A percentile compares a stretch with the other conserved stretches of the same genome.
Evolutionary conservation across 208 protist genomes (phyloP).

Genomic region (Leishmania tarentolae): DNA sequence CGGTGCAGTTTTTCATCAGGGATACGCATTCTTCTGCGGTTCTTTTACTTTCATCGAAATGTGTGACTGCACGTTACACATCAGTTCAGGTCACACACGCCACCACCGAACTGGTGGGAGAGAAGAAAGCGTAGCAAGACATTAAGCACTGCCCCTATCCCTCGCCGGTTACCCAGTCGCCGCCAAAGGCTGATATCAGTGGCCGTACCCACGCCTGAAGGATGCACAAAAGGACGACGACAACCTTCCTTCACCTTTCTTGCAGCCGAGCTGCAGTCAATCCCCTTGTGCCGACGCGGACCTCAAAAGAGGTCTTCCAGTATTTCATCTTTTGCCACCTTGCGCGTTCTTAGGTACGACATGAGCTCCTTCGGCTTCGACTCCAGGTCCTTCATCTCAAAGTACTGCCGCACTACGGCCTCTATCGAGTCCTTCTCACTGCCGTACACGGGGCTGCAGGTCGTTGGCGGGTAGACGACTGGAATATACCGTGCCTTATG

Average conservation of each 20-base stretch:
- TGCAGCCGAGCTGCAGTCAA: too few relatives aligned
- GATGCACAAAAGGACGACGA: neutral
- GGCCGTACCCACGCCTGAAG: neutral
- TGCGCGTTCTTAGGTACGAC: slow-evolving; percentile 64
- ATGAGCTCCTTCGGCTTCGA: slow-evolving; percentile 42
- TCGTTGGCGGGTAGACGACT: slow-evolving; percentile 68
- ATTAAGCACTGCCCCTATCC: neutral
- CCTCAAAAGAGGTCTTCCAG: slow-evolving; percentile 87
- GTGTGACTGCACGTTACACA: neutral
- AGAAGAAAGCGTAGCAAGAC: neutral
- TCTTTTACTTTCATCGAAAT: neutral
- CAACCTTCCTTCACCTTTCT: neutral
- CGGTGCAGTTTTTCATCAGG: neutral
- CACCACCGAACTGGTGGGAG: neutral
- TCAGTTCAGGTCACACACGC: neutral
- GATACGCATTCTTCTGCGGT: neutral
- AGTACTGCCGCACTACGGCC: slow-evolving; percentile 72
- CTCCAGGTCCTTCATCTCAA: slow-evolving; percentile 71
- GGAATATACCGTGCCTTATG: slow-evolving; percentile 53
- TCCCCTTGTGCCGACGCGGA: neutral
- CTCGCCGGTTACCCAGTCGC: neutral
- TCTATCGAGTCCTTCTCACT: slow-evolving; percentile 60
- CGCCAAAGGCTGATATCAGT: neutral
- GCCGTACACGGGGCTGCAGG: slow-evolving; percentile 63
- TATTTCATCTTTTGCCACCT: slow-evolving; percentile 55